Evolutionary conservation across 23 red algal species (phyloP), one percentile per base, ranked within the genome.

Genomic region (Rhodosorus marinus): DNA sequence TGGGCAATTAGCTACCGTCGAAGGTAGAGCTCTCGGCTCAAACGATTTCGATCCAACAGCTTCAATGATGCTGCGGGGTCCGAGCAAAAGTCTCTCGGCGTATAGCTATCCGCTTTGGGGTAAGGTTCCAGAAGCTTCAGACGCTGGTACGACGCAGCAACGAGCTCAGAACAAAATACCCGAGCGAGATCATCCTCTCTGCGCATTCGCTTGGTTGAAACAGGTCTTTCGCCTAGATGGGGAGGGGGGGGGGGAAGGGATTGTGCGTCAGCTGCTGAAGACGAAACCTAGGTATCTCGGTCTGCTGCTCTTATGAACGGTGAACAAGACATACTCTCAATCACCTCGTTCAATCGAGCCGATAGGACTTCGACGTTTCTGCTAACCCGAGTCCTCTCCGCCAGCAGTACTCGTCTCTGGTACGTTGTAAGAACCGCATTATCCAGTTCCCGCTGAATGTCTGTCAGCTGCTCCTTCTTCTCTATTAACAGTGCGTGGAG

Each of bases 161-260:
- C 88, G 14, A 95, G 76, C 48, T 84, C 77, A n/a, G 88, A 95
- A 49, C 88, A 95, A 35, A 95, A 95, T 7, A 95, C 88, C 14
- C 77, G 70, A 34, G 50, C 70, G 1, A 95, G 56, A 46, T 95
- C 88, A 45, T 55, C 67, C 21, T 69, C n/a, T n/a, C n/a, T n/a
- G n/a, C n/a, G n/a, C n/a, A n/a, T n/a, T n/a, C n/a, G n/a, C n/a
- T n/a, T n/a, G n/a, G n/a, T n/a, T n/a, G n/a, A n/a, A n/a, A n/a
- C n/a, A n/a, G n/a, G n/a, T n/a, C n/a, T n/a, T n/a, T n/a, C n/a
- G n/a, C n/a, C n/a, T n/a, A n/a, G n/a, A n/a, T n/a, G n/a, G n/a
- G n/a, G n/a, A n/a, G n/a, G n/a, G n/a, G n/a, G n/a, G n/a, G n/a
- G n/a, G n/a, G n/a, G n/a, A n/a, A n/a, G n/a, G n/a, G n/a, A n/a